Base-by-base conservation (phyloP, 306 rosid species). In the Begonia peltatifolia region DNA sequence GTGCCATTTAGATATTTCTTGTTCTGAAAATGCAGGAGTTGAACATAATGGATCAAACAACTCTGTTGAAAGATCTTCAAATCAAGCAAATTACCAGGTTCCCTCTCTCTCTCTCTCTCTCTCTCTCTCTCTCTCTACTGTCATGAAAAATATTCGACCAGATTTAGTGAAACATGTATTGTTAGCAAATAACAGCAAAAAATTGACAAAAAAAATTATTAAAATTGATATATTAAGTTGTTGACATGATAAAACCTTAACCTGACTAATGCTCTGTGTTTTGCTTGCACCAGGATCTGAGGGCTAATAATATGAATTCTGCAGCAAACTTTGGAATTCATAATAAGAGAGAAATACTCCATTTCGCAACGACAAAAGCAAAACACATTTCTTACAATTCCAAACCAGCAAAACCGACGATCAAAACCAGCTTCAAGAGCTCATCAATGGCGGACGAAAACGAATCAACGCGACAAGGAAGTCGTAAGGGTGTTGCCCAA, bases 21-120 rank as follows among this genome's bases (percentile, higher is more conserved):
- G 50, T 60, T 23, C 52, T 30, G 38, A 30, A 30, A 20, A 12
- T 60, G 64, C 64, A 60, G 64, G 64, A 41, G 5, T 20, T 13
- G 18, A 17, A n/a, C 16, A 38, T 23, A 49, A 59, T 53, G 38
- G 64, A 15, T 38, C 55, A 20, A 18, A 50, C 48, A 60, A 60
- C 12, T 20, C 20, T 60, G 41, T 18, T 50, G 48, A 60, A 60
- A 51, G 42, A 43, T 17, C 64, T 60, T 30, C 38, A 30, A 30
- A 30, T 30, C 50, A 18, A 60, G 22, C 22, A 6, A 60, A 41
- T 7, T 16, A 49, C 22, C 64, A 60, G 63, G 63, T 59, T 30
- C 54, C 17, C 12, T 60, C 16, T 58, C 63, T 15, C 54, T n/a
- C n/a, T n/a, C n/a, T n/a, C 18, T 17, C 1, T 17, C 49, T 55